These are phyloP conservation scores for Boletus pseudopeckii DNA, from an alignment of 768 basidiomycete genomes.

Conservation along the genomic window DNA sequence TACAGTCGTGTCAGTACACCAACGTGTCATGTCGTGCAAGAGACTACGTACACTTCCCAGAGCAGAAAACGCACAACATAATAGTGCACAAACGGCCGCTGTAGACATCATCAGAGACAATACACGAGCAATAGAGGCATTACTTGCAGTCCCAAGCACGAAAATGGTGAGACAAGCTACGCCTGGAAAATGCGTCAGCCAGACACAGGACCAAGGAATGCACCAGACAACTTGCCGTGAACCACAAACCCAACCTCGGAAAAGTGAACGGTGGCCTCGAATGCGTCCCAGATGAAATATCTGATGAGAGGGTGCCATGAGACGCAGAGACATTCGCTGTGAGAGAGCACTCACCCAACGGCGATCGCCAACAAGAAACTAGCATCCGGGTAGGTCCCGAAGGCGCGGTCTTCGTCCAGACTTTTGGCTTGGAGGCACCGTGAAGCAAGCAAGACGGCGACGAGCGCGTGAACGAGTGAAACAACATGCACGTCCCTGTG, in stretches of 20 bases:
- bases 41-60: conserved; percentile 66
- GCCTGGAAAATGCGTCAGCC: conserved; percentile 35
- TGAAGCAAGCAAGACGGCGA: conserved; percentile 63
- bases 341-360: conserved; percentile 50
- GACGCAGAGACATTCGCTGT: neutral
- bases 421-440: conserved; percentile 47
- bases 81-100: conserved; percentile 78
- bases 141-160: conserved; percentile 64
- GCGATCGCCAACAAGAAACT: conserved; percentile 66
- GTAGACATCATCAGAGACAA: conserved; percentile 5
- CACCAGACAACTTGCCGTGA: conserved; percentile 50
- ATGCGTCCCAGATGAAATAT: conserved; percentile 82
- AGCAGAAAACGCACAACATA: conserved; percentile 74
- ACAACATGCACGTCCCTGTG: conserved; percentile 66
- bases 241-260: conserved; percentile 70
- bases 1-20: conserved; percentile 22
- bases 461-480: conserved; percentile 68
- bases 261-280: conserved; percentile 68
- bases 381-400: conserved; percentile 64
- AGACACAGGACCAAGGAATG: neutral
- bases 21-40: neutral
- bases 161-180: conserved; percentile 65
- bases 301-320: conserved; percentile 30
- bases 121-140: neutral
- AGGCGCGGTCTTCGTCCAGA: conserved; percentile 60